Percentiles rank a stretch among this genome's conserved stretches.
phyloP scores from a whole-genome alignment of 345 rosid species.

The Limnanthes douglasii region DNA sequence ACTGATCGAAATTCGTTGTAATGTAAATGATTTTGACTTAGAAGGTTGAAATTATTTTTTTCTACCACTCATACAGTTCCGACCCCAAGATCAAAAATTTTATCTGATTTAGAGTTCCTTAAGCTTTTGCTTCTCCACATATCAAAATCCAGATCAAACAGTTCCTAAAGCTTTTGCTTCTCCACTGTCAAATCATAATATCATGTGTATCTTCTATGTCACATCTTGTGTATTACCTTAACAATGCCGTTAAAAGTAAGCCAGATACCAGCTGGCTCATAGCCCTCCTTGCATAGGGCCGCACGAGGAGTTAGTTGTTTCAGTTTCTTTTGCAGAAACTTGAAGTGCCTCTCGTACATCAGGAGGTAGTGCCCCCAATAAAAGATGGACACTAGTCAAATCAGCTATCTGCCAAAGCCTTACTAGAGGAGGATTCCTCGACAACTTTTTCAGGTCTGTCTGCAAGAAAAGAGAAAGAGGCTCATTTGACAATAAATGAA shows the following conservation, averaged over 20 bases:
- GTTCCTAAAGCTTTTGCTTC: constrained; percentile 31
- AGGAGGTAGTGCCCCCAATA: constrained; percentile 57
- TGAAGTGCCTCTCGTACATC: constrained; percentile 17
- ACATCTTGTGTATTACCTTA: constrained; percentile 36
- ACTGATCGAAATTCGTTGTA: no score
- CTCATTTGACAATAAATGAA: not conserved
- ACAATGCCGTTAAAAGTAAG: constrained; percentile 53
- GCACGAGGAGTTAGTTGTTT: constrained; percentile 35
- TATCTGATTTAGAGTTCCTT: no score
- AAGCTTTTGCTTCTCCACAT: no score
- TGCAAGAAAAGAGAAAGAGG: constrained; percentile 11
- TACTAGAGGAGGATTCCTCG: constrained; percentile 60
- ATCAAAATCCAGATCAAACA: no score
- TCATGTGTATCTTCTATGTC: not conserved
- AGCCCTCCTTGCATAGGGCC: constrained; percentile 48
- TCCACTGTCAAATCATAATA: constrained; percentile 40
- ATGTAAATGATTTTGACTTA: no score
- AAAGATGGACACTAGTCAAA: constrained; percentile 34
- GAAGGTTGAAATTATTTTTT: no score
- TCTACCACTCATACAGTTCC: no score
- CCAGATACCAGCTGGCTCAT: constrained; percentile 56
- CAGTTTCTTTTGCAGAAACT: constrained; percentile 34
- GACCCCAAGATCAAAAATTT: no score
- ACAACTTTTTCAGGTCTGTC: constrained; percentile 58
- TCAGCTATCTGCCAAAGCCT: constrained; percentile 35